Percentiles rank a stretch among this genome's conserved stretches.
Evolutionary conservation across 805 yeast genomes (phyloP).

Genomic region (Cyberlindnera suaveolens): DNA sequence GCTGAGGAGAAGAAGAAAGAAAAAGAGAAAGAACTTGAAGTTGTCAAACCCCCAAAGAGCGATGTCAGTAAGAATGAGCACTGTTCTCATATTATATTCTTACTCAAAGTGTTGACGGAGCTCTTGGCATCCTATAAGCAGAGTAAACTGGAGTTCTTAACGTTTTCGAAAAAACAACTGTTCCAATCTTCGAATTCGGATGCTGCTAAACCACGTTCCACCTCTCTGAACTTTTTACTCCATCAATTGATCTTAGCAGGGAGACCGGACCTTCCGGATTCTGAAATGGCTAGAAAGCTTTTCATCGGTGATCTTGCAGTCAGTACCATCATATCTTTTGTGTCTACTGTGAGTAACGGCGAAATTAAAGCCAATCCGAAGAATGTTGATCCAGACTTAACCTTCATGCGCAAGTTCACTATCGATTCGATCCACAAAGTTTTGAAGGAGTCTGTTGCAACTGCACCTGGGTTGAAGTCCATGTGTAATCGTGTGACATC

Average conservation of each 20-base stretch:
- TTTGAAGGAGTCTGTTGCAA: conserved; percentile 42
- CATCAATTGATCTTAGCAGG: conserved; percentile 64
- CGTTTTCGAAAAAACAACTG: conserved; percentile 56
- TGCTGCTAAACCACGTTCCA: conserved; percentile 60
- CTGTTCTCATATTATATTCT: conserved; percentile 61
- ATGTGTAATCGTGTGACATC: conserved; percentile 52
- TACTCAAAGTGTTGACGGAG: conserved; percentile 65
- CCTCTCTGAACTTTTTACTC: conserved; percentile 69
- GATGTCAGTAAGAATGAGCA: conserved; percentile 44
- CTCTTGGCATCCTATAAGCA: conserved; percentile 71
- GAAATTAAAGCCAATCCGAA: conserved; percentile 35
- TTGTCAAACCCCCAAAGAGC: conserved; percentile 20
- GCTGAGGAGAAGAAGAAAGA: conserved; percentile 25
- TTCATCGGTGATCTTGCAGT: conserved; percentile 58
- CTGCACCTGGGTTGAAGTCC: conserved; percentile 31
- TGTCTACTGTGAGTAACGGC: conserved; percentile 44
- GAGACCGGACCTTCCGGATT: conserved; percentile 27
- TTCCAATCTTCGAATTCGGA: conserved; percentile 22
- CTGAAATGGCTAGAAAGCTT: conserved; percentile 43
- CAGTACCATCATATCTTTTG: conserved; percentile 53
- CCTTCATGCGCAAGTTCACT: conserved; percentile 66
- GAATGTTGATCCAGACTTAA: conserved; percentile 60
- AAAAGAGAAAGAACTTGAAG: conserved; percentile 23
- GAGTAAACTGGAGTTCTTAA: conserved; percentile 74
- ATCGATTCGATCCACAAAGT: conserved; percentile 62